phyloP scores from a whole-genome alignment of 2,329 filamentous ascomycete species.

The Zymoseptoria crescenta region DNA sequence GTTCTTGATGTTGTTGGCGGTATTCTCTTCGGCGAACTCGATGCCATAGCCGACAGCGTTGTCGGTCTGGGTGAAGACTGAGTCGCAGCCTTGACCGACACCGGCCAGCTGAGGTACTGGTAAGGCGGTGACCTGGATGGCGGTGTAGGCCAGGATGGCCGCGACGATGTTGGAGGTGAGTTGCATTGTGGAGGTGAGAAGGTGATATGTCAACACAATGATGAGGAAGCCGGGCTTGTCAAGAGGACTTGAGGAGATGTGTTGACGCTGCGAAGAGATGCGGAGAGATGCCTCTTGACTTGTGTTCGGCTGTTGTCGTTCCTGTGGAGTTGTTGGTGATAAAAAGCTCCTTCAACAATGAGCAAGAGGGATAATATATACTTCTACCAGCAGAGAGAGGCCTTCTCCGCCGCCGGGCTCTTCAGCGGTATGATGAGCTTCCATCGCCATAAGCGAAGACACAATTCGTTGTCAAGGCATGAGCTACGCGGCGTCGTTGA shows the following conservation, averaged over 20 bases:
- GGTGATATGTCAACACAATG: not conserved
- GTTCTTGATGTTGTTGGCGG: constrained; percentile 5
- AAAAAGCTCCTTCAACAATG: not conserved
- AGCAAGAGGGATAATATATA: not conserved
- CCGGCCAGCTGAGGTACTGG: constrained; percentile 19
- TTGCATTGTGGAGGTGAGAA: constrained; percentile 9
- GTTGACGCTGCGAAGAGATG: not conserved
- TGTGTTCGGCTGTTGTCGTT: not conserved
- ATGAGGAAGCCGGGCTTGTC: not conserved
- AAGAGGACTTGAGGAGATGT: not conserved
- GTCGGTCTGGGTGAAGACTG: constrained; percentile 15
- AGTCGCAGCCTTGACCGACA: constrained; percentile 16
- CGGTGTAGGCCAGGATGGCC: constrained; percentile 11
- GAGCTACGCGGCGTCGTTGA: not conserved
- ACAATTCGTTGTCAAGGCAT: not conserved
- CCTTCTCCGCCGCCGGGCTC: not conserved
- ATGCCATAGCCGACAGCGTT: constrained; percentile 18
- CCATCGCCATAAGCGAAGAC: not conserved
- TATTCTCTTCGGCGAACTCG: constrained; percentile 16
- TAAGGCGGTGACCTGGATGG: constrained; percentile 7
- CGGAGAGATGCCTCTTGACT: not conserved
- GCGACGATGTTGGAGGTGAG: constrained; percentile 11
- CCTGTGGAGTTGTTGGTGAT: not conserved
- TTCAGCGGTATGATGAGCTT: not conserved
- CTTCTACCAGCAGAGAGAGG: not conserved